Percentiles rank a stretch among this genome's conserved stretches.
Evolutionary conservation across 306 rosid genomes (phyloP).

Genomic region (Quercus parvula): DNA sequence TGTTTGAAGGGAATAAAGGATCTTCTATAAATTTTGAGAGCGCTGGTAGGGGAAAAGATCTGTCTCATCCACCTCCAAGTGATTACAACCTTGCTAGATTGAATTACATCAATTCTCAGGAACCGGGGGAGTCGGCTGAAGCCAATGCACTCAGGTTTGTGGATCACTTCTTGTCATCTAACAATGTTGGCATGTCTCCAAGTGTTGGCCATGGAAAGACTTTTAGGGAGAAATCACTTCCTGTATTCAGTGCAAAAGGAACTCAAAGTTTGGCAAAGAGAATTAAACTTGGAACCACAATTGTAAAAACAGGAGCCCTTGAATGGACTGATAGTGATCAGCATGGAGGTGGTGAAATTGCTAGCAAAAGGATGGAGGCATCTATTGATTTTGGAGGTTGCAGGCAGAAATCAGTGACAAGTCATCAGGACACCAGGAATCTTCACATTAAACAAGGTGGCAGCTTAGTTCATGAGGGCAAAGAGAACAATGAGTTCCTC

Average conservation of each 20-base stretch:
- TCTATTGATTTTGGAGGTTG: conserved; percentile 21
- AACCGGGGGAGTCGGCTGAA: conserved; percentile 43
- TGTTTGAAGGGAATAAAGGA: conserved; percentile 38
- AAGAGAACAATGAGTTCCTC: conserved; percentile 13
- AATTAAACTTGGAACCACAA: conserved; percentile 21
- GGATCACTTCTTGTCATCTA: conserved; percentile 51
- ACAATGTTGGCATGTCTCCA: conserved; percentile 26
- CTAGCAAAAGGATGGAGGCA: conserved; percentile 8
- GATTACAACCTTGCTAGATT: conserved; percentile 6
- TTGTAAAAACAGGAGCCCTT: conserved; percentile 36
- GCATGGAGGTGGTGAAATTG: conserved; percentile 7
- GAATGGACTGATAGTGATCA: conserved; percentile 42
- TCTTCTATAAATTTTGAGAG: conserved; percentile 17
- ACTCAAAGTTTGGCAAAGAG: conserved; percentile 46
- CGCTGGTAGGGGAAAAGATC: conserved; percentile 16
- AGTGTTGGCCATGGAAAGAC: conserved; percentile 23
- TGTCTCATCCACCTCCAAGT: conserved; percentile 2
- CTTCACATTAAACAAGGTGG: conserved; percentile 18
- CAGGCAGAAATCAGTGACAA: conserved; percentile 23
- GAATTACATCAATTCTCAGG: conserved; percentile 35
- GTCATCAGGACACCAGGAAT: conserved; percentile 27
- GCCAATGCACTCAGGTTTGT: conserved; percentile 57
- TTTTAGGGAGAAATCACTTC: conserved; percentile 41
- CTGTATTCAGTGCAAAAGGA: conserved; percentile 38
- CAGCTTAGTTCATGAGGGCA: conserved; percentile 18